Evolutionary conservation across 73 alveolate genomes (phyloP).

Genomic region (Durusdinium trenchii): DNA sequence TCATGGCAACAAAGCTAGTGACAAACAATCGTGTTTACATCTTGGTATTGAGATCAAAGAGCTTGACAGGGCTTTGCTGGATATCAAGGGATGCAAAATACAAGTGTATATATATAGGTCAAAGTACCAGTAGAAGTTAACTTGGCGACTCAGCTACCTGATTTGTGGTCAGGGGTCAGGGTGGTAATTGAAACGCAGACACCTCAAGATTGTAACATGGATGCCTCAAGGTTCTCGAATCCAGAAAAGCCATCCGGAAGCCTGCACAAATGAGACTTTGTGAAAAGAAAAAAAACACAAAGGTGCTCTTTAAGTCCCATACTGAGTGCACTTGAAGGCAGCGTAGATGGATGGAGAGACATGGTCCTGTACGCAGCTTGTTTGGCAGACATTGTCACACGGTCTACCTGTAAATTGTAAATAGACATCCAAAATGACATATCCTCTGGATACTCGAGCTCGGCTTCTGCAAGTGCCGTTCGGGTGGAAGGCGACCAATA

Average conservation of each 20-base stretch:
- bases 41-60: no score
- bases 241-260: slow-evolving; percentile 43
- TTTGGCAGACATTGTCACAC: neutral
- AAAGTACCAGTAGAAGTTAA: no score
- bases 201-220: neutral
- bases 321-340: slow-evolving; percentile 89
- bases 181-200: no score
- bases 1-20: no score
- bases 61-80: no score
- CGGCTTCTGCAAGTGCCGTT: slow-evolving; percentile 93
- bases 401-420: neutral
- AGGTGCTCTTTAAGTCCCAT: neutral
- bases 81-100: no score
- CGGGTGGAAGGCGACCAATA: slow-evolving; percentile 95
- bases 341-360: slow-evolving; percentile 77
- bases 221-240: slow-evolving; percentile 51
- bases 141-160: no score
- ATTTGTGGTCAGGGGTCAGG: no score
- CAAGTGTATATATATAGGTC: no score
- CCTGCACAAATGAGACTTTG: neutral
- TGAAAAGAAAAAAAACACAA: neutral
- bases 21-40: no score
- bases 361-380: slow-evolving; percentile 41
- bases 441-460: slow-evolving; percentile 87
- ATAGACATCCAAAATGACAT: neutral